Evolutionary conservation across 148 eudicot species (phyloP), one percentile per base, ranked within the genome.

Genomic region (Nepenthes mirabilis): DNA sequence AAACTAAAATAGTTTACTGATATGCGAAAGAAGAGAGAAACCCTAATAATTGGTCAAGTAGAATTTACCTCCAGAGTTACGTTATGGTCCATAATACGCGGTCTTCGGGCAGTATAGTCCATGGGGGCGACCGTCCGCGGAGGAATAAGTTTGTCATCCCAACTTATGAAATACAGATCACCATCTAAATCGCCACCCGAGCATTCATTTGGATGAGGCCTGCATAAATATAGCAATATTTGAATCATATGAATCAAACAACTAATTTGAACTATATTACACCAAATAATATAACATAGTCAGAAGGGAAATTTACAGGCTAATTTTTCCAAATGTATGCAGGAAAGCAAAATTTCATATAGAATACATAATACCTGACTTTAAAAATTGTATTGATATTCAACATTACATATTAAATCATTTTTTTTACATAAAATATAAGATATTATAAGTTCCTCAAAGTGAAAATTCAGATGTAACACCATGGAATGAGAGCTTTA

Each of bases 171-270:
- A 65, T 83, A 93, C 37, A 86, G 68, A 68, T 93, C 98, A 56
- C 98, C 98, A 77, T 93, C 98, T 64, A 93, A 85, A 68, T 93
- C 98, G 59, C 98, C 96, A 45, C 98, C 98, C 3, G 96, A 86
- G 77, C 98, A 93, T 76, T 88, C 98, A 70, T 88, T 93, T 64
- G 98, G 91, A 69, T 93, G 98, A 72, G 95, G 95, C 90, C 95
- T 91, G 86, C 73, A 67, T 1, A 40, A 40, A 40, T 40, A 40
- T 40, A 40, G 45, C 8, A 4, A 40, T 40, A 40, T 40, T 40
- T 4, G 6, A 40, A 40, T 1, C 45, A 40, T 3, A 40, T 1
- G 8, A 40, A 40, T 40, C 45, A 40, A 40, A 40, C 45, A 4
- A 40, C 4, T 3, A 8, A 4, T 8, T 40, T 40, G 45, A 40